Base-by-base conservation (phyloP, 371 early-diverging fungal genomes). In the Phascolomyces articulosus region DNA sequence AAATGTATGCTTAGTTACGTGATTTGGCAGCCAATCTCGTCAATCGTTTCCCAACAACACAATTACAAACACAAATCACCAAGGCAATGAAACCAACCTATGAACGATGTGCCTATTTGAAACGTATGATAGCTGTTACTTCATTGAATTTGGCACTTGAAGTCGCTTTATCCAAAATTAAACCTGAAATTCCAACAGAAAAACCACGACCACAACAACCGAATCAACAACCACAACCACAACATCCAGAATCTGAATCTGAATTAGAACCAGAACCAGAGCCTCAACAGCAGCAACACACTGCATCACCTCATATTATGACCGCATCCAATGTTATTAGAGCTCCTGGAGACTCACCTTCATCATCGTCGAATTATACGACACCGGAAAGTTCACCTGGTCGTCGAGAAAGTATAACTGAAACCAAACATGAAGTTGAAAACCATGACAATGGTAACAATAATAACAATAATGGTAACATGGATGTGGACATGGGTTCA, bases 51-150 rank as follows among this genome's bases (percentile, higher is more conserved):
- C 20, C 68, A 38, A 28, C 48, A 0, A 34, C 49, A 1, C 54
- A 60, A 21, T 48, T 62, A 18, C 71, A 70, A 23, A 23, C 66
- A 2, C 69, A 66, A 55, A 47, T 74, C 1, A 31, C 74, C 8
- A 67, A 74, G n/a, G 53, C 71, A 0, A 31, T 72, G n/a, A 72
- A 70, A 23, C 72, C 73, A 4, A 65, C 67, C 7, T 65, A 59
- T 55, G 62, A 58, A 16, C 63, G 72, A n/a, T 72, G 68, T 38
- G 34, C 65, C 1, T 65, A 68, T 40, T 49, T 78, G 3, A 56
- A 68, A 20, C 60, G 78, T 27, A 41, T 72, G 18, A 58, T 77
- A 41, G 78, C 67, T 1, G 23, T 77, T 4, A 49, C 63, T 8
- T 60, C 68, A 16, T 16, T 74, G 7, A 68, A 71, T 21, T 8